These are phyloP conservation scores for Diversispora epigaea DNA, from an alignment of 192 early-diverging fungal genomes.

Conservation along the genomic window DNA sequence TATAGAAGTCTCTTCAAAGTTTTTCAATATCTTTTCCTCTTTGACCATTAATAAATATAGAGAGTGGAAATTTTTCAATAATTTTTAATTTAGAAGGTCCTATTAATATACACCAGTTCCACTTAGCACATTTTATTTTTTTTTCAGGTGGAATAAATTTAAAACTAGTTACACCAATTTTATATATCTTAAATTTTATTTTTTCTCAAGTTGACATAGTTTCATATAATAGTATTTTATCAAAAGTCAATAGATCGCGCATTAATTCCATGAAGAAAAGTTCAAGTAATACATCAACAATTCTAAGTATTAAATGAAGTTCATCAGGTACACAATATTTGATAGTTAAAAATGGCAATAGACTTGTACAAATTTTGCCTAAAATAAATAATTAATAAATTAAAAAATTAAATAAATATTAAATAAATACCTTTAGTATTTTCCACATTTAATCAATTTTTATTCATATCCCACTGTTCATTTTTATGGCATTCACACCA, in stretches of 20 bases:
- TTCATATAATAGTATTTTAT: neutral
- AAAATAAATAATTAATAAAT: conserved; percentile 15
- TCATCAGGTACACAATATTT: conserved; percentile 5
- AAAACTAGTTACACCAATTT: neutral
- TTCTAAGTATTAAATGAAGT: conserved; percentile 2
- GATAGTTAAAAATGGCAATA: neutral
- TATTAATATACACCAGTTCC: neutral
- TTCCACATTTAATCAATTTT: neutral
- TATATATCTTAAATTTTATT: neutral
- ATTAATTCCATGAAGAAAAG: neutral
- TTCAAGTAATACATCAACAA: conserved; percentile 16
- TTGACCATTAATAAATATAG: neutral
- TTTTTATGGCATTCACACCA: conserved; percentile 2
- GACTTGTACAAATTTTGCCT: neutral
- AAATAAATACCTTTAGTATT: conserved; percentile 8
- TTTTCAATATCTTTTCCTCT: neutral
- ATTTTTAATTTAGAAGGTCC: neutral
- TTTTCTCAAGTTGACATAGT: neutral
- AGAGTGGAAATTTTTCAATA: conserved; percentile 3
- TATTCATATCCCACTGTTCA: neutral
- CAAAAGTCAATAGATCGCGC: neutral
- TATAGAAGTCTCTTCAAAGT: neutral
- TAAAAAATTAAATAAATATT: neutral
- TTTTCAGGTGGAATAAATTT: neutral
- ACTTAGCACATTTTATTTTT: neutral